A percentile compares a stretch with the other conserved stretches of the same genome.
Conservation (phyloP, 192 early-diverging fungal species). For the Mortierella alpina region DNA sequence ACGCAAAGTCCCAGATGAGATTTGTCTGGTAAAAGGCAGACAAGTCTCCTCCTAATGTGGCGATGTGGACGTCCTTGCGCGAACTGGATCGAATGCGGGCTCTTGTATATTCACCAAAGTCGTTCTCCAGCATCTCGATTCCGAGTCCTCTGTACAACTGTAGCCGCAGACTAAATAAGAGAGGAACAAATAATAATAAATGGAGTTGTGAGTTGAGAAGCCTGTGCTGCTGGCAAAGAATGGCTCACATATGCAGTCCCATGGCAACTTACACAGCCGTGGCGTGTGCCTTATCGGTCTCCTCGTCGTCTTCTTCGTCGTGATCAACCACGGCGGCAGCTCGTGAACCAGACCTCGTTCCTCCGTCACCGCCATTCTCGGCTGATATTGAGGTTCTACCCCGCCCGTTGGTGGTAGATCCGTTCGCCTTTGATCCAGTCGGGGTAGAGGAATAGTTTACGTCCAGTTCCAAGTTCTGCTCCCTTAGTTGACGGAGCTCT, state of each 20-base stretch:
- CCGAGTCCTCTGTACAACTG: conserved; percentile 54
- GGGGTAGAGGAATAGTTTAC: not conserved
- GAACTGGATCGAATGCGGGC: conserved; percentile 40
- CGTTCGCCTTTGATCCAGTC: not conserved
- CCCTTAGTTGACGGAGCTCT: conserved; percentile 27
- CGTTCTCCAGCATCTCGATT: conserved; percentile 55
- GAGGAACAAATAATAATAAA: not conserved
- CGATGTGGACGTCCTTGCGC: conserved; percentile 36
- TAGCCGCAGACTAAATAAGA: conserved; percentile 29
- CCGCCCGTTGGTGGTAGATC: not conserved
- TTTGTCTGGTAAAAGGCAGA: conserved; percentile 44
- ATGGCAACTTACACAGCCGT: conserved; percentile 37
- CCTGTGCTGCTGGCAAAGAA: not conserved
- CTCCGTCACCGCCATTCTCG: not conserved
- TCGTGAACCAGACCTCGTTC: not conserved
- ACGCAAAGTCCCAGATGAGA: conserved; percentile 53
- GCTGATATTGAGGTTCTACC: not conserved
- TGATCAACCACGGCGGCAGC: not conserved
- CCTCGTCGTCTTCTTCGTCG: conserved; percentile 10
- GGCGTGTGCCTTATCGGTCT: conserved; percentile 40
- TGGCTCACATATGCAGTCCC: not conserved
- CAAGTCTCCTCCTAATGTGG: conserved; percentile 39
- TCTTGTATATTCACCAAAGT: conserved; percentile 37
- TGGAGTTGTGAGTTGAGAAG: not conserved
- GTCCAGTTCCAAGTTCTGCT: conserved; percentile 35